These are phyloP conservation scores for Mycena sp. DNA, from an alignment of 1,284 basidiomycete species.

Conservation along the genomic window DNA sequence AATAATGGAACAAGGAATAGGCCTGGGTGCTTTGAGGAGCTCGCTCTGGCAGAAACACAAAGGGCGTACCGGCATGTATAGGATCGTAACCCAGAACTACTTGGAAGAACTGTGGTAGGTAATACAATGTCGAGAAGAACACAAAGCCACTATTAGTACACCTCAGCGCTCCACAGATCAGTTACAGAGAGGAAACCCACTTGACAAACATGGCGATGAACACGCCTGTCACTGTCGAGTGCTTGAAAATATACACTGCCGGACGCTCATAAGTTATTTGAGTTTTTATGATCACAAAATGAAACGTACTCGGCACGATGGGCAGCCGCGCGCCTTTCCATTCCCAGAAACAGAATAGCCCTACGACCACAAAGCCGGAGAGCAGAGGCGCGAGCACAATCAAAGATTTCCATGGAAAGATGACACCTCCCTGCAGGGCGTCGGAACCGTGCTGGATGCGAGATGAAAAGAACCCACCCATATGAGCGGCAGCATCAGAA, in stretches of 20 bases:
- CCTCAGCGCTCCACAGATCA: no score
- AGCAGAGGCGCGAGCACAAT: conserved; percentile 70
- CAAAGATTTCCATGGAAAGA: conserved; percentile 74
- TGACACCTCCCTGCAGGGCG: conserved; percentile 64
- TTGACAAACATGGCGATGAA: conserved; percentile 76
- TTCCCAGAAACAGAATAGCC: conserved; percentile 76
- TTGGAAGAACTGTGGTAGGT: conserved; percentile 82
- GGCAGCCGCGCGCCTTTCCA: conserved; percentile 75
- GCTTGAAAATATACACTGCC: conserved; percentile 77
- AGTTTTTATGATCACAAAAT: conserved; percentile 7
- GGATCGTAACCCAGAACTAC: conserved; percentile 72
- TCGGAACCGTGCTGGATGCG: background rate
- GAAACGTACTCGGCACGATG: conserved; percentile 68
- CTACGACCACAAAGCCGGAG: conserved; percentile 63
- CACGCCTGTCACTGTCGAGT: conserved; percentile 73
- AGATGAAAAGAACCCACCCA: conserved; percentile 60
- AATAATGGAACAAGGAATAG: conserved; percentile 74
- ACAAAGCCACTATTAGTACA: conserved; percentile 67
- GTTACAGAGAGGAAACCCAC: conserved; percentile 54
- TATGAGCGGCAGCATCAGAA: conserved; percentile 76
- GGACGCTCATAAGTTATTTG: background rate
- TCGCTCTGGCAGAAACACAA: background rate
- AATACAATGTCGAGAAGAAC: conserved; percentile 69
- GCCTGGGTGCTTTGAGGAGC: conserved; percentile 45
- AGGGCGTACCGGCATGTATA: conserved; percentile 50